Base-by-base conservation (phyloP, 2,329 filamentous ascomycete species). In the Trichoderma gracile region DNA sequence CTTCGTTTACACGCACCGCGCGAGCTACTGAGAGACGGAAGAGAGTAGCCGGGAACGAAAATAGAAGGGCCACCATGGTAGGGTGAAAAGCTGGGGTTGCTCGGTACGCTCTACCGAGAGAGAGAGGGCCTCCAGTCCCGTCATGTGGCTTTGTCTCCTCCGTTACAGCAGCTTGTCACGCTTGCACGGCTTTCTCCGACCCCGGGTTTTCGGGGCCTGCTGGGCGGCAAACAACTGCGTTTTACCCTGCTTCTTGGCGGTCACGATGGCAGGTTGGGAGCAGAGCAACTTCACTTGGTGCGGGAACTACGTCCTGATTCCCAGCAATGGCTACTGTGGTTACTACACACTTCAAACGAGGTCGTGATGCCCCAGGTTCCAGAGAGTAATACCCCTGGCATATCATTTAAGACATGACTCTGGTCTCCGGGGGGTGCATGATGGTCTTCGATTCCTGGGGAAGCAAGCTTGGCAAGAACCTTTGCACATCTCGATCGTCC, bases 181-280 rank as follows among this genome's bases (percentile, higher is more conserved):
- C 56, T 50, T n/a, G 40, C 17, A 46, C 57, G 58, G 58, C 49
- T 53, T 61, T 61, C 45, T 49, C 58, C 58, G 58, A 53, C 58
- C 58, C 58, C 58, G 58, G 58, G 47, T 61, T 61, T 61, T 61
- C 46, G 46, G 54, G 40, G 54, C 54, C 54, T 38, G 54, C 54
- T 14, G 38, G 56, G 30, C 45, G 30, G 15, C 10, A 12, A 50
- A 40, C 47, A 30, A 27, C 5, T 19, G 7, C 19, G n/a, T 43
- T 50, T 59, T 19, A 30, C 21, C 42, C 40, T 23, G n/a, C 56
- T 49, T 21, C 45, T 49, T 59, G 25, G 56, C 38, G 38, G 47
- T 52, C 57, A 60, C 23, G 38, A 60, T 60, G 23, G 10, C 33
- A 14, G 33, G 3, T 38, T 38, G 10, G 33, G 5, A 38, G 33